Conservation (phyloP, 371 early-diverging fungal genomes). For the Mucor lusitanicus region DNA sequence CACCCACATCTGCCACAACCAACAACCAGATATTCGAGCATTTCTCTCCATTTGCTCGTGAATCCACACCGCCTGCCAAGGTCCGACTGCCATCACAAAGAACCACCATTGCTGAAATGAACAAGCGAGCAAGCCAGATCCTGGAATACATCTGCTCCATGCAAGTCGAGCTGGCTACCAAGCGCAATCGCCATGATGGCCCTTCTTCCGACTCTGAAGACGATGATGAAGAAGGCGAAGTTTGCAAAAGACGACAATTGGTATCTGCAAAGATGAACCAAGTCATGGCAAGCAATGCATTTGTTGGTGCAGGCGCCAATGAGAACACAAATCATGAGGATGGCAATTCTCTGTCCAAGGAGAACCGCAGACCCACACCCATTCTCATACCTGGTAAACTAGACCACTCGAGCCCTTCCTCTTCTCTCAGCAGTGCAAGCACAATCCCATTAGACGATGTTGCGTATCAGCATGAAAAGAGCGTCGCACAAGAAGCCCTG, state of each 20-base stretch:
- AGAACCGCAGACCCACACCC: constrained; percentile 23
- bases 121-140: constrained; percentile 55
- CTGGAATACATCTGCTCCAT: constrained; percentile 58
- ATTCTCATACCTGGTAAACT: constrained; percentile 33
- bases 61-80: constrained; percentile 41
- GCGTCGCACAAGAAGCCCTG: constrained; percentile 32
- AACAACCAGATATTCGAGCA: constrained; percentile 17
- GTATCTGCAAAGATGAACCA: constrained; percentile 21
- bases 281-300: constrained; percentile 12
- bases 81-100: constrained; percentile 48
- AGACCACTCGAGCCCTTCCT: constrained; percentile 25
- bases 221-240: constrained; percentile 14
- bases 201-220: constrained; percentile 13
- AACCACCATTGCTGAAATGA: constrained; percentile 59
- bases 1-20: constrained; percentile 8
- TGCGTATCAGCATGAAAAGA: constrained; percentile 20
- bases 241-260: constrained; percentile 3
- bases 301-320: constrained; percentile 4
- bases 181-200: constrained; percentile 7
- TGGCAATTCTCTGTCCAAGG: neutral
- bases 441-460: constrained; percentile 25
- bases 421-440: constrained; percentile 37
- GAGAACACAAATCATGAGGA: neutral
- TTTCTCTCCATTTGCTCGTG: constrained; percentile 21
- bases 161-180: constrained; percentile 50